phyloP scores from a whole-genome alignment of 345 rosid genomes.

The Eucalyptus fibrosa region DNA sequence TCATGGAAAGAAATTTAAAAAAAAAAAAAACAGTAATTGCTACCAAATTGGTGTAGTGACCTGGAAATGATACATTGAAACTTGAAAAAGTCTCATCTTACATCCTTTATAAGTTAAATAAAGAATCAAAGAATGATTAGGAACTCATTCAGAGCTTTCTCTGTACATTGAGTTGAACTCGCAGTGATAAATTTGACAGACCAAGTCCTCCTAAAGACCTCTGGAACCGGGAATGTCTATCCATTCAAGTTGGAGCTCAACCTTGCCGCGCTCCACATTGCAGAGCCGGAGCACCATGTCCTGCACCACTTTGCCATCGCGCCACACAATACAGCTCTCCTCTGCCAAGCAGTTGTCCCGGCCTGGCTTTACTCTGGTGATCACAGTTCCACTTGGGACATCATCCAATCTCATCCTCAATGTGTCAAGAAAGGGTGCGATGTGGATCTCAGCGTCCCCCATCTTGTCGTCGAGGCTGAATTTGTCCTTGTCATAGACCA shows the following conservation, averaged over 20 bases:
- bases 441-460: background rate
- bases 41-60: background rate
- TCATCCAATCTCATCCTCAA: background rate
- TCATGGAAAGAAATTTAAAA: background rate
- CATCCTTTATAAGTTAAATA: background rate
- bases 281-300: background rate
- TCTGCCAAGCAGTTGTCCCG: background rate
- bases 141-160: background rate
- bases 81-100: background rate
- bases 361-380: background rate
- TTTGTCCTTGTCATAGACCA: background rate
- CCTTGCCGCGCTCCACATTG: background rate
- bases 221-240: conserved; percentile 8
- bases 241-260: conserved; percentile 25
- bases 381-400: background rate
- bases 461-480: background rate
- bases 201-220: background rate
- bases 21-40: background rate
- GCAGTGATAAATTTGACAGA: background rate
- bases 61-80: background rate
- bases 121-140: background rate
- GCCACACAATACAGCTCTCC: conserved; percentile 1
- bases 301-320: background rate
- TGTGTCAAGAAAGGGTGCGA: background rate
- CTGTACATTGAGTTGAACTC: background rate